phyloP scores from a whole-genome alignment of 805 yeast genomes.

The Lipomyces mesembrius region DNA sequence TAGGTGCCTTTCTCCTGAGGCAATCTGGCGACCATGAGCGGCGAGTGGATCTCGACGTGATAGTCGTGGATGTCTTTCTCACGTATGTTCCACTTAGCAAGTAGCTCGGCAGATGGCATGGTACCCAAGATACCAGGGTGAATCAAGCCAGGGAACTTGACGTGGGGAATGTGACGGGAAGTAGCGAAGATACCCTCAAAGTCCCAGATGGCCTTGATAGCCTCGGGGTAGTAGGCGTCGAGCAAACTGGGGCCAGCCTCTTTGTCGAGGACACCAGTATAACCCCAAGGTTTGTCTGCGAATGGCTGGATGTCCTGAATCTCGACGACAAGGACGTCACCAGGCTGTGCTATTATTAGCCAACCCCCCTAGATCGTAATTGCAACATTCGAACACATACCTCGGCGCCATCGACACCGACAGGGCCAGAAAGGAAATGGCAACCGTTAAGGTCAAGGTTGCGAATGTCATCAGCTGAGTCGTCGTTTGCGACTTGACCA shows the following conservation, averaged over 20 bases:
- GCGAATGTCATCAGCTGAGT: slow-evolving; percentile 55
- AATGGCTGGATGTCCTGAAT: slow-evolving; percentile 59
- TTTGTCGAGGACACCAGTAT: slow-evolving; percentile 55
- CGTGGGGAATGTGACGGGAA: slow-evolving; percentile 57
- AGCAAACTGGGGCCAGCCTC: slow-evolving; percentile 58
- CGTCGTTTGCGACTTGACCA: slow-evolving; percentile 55
- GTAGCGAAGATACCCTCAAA: slow-evolving; percentile 57
- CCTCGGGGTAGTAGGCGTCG: slow-evolving; percentile 55
- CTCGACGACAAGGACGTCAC: slow-evolving; percentile 55
- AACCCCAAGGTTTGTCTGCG: slow-evolving; percentile 60
- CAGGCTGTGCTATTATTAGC: slow-evolving; percentile 42
- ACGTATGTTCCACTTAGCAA: slow-evolving; percentile 54
- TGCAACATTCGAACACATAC: background rate
- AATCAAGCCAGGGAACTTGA: slow-evolving; percentile 55
- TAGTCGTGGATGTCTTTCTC: slow-evolving; percentile 47
- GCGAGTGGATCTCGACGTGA: slow-evolving; percentile 37
- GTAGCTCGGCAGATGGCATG: slow-evolving; percentile 53
- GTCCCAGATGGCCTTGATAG: slow-evolving; percentile 58
- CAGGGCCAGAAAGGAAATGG: slow-evolving; percentile 59
- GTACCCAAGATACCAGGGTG: slow-evolving; percentile 60
- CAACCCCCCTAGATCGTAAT: background rate
- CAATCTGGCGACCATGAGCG: slow-evolving; percentile 51
- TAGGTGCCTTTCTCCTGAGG: slow-evolving; percentile 49
- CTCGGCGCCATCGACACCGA: slow-evolving; percentile 52
- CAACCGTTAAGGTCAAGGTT: slow-evolving; percentile 52